These are phyloP conservation scores for Penicillium italicum DNA, from an alignment of 2,329 filamentous ascomycete genomes.

Conservation along the genomic window DNA sequence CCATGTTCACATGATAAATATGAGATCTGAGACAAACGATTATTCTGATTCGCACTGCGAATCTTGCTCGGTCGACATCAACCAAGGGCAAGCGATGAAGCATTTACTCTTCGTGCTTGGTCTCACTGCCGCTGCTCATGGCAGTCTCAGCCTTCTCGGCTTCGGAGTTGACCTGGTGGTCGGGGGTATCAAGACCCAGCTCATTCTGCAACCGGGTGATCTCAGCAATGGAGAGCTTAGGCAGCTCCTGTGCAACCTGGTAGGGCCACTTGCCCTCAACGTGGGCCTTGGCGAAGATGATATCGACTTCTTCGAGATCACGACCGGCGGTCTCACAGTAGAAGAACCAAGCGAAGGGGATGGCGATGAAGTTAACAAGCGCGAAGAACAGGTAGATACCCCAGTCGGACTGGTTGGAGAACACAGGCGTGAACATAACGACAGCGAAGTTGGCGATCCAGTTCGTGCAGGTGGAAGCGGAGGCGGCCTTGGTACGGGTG, in stretches of 20 bases:
- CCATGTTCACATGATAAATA: constrained; percentile 6
- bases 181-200: constrained; percentile 19
- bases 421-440: constrained; percentile 47
- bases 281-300: constrained; percentile 41
- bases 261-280: constrained; percentile 34
- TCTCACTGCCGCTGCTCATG: constrained; percentile 18
- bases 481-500: constrained; percentile 52
- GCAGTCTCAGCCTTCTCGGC: constrained; percentile 20
- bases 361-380: constrained; percentile 39
- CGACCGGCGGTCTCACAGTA: constrained; percentile 47
- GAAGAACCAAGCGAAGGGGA: constrained; percentile 52
- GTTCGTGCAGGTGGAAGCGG: constrained; percentile 50
- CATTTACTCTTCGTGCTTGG: constrained; percentile 1
- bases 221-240: constrained; percentile 29
- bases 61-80: background rate
- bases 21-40: background rate
- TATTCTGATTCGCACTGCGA: background rate
- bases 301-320: constrained; percentile 40
- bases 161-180: background rate
- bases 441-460: constrained; percentile 54
- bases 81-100: background rate
- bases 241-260: constrained; percentile 25
- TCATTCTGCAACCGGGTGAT: constrained; percentile 25
- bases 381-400: constrained; percentile 43
- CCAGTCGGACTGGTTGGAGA: constrained; percentile 34